A percentile compares a stretch with the other conserved stretches of the same genome.
Evolutionary conservation across 495 filamentous ascomycete genomes (phyloP).

Genomic region (Aspergillus heteromorphus): DNA sequence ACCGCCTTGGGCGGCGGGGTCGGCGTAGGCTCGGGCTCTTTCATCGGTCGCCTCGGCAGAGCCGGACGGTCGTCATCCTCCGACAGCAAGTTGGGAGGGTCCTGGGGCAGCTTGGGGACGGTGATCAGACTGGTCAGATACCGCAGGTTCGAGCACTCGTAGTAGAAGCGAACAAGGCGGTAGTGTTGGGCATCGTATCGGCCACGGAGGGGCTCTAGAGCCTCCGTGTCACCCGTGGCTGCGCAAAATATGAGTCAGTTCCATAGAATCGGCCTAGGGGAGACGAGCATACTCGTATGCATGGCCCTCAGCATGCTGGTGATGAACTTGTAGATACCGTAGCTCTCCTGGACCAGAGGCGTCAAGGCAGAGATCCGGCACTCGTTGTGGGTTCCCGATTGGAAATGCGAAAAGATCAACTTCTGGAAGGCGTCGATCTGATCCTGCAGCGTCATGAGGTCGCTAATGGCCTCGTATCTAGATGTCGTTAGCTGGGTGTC

Average conservation of each 20-base stretch:
- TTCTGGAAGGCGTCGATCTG: constrained; percentile 98
- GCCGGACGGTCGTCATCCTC: constrained; percentile 81
- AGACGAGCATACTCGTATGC: constrained; percentile 73
- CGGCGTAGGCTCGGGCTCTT: constrained; percentile 53
- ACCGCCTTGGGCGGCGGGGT: constrained; percentile 62
- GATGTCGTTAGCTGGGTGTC: background rate
- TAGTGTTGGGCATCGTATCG: constrained; percentile 95
- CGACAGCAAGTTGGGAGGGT: constrained; percentile 80
- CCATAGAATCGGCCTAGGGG: background rate
- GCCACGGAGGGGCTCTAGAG: constrained; percentile 79
- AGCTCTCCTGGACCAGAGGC: constrained; percentile 92
- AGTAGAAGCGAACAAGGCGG: constrained; percentile 94
- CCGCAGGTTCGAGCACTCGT: constrained; percentile 94
- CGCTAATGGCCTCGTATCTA: constrained; percentile 91
- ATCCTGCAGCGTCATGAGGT: constrained; percentile 94
- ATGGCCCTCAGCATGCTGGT: constrained; percentile 94
- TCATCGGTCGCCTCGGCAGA: constrained; percentile 71
- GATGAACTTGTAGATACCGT: constrained; percentile 95
- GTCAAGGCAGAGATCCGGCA: constrained; percentile 93
- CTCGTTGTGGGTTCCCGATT: constrained; percentile 85
- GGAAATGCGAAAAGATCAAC: constrained; percentile 93
- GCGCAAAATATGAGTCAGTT: constrained; percentile 12
- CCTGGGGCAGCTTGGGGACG: constrained; percentile 90
- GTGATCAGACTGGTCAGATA: constrained; percentile 96
- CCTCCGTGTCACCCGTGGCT: constrained; percentile 93